phyloP scores from a whole-genome alignment of 148 eudicot species.

The Bassia scoparia region DNA sequence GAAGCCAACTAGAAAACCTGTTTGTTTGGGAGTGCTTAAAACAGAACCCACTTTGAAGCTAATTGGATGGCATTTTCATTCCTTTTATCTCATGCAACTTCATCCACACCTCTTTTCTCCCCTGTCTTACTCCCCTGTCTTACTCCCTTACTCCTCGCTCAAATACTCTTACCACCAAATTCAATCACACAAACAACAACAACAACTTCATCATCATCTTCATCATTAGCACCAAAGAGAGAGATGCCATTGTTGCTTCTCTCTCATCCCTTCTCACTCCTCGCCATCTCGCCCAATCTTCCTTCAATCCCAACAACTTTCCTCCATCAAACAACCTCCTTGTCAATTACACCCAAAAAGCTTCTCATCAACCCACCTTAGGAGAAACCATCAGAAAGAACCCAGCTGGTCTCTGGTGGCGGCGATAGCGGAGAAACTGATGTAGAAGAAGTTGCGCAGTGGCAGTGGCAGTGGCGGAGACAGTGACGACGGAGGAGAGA shows the following conservation, averaged over 20 bases:
- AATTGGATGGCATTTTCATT: conserved; percentile 5
- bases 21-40: background rate
- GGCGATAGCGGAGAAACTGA: conserved; percentile 20
- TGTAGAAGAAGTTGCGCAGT: conserved; percentile 30
- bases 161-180: background rate
- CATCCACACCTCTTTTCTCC: background rate
- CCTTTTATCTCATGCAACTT: conserved; percentile 1
- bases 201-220: background rate
- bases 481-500: conserved; percentile 25
- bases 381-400: conserved; percentile 12
- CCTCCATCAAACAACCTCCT: conserved; percentile 14
- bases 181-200: background rate
- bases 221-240: background rate
- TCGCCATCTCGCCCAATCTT: background rate
- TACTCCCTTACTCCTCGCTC: background rate
- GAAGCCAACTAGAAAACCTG: background rate
- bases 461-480: conserved; percentile 22
- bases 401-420: conserved; percentile 24
- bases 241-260: conserved; percentile 16
- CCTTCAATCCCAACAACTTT: background rate
- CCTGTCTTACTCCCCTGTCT: conserved; percentile 7
- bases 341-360: background rate
- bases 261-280: conserved; percentile 11
- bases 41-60: conserved; percentile 17
- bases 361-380: conserved; percentile 18